Evolutionary conservation across 2,329 filamentous ascomycete species (phyloP).

Genomic region (Verticillium tricorpus): DNA sequence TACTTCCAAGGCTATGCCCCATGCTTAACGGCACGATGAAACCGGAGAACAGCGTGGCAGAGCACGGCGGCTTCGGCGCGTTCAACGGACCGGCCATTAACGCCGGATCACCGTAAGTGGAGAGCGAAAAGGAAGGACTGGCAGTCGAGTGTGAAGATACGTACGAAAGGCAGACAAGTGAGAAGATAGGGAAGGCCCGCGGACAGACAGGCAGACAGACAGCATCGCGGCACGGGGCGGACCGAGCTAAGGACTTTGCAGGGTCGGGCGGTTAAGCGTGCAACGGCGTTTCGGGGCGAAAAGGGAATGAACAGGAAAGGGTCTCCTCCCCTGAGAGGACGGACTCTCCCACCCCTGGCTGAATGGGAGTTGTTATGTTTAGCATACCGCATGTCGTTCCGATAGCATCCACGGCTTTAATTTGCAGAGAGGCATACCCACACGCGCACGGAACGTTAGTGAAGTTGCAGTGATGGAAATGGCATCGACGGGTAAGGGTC

Average conservation of each 20-base stretch:
- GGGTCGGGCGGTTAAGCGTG: neutral
- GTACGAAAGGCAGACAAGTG: neutral
- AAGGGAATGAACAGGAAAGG: neutral
- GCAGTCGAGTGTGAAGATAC: neutral
- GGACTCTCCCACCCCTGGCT: neutral
- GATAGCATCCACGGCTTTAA: neutral
- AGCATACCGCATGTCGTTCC: conserved; percentile 3
- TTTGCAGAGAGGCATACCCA: neutral
- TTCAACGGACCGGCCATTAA: conserved; percentile 35
- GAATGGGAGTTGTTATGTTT: conserved; percentile 10
- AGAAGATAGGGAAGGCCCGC: neutral
- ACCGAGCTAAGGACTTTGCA: neutral
- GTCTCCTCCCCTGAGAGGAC: neutral
- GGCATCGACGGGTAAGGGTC: conserved; percentile 4
- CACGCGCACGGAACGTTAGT: neutral
- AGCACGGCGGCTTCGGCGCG: conserved; percentile 56
- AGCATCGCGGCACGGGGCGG: neutral
- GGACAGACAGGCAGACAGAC: neutral
- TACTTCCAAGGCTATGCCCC: conserved; percentile 63
- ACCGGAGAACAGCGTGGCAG: conserved; percentile 47
- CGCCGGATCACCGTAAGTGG: conserved; percentile 25
- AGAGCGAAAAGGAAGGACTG: neutral
- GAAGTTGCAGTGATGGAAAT: neutral
- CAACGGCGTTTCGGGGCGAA: neutral
- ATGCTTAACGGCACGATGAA: conserved; percentile 81